Base-by-base conservation (phyloP, 164 flowering plant genomes). In the Amborella trichopoda region DNA sequence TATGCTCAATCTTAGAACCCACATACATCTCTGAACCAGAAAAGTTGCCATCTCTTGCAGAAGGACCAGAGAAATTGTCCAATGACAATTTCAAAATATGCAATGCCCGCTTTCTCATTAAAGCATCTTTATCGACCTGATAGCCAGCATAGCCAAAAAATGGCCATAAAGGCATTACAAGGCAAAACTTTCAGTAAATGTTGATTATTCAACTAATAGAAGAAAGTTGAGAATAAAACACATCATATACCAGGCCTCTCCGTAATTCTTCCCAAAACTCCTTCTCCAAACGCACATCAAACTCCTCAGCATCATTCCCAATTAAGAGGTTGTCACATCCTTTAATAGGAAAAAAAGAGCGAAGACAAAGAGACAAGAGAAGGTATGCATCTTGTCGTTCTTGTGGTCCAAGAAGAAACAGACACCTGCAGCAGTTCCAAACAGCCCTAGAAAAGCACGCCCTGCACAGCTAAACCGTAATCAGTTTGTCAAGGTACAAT, bases 191-290 rank as follows among this genome's bases (percentile, higher is more conserved):
- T 30, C 34, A 30, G 34, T 6, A 30, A 30, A 11, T 6, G 34
- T 8, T 11, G 11, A 8, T 30, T 30, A 6, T 30, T 8, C 34
- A 6, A 30, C 11, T 14, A 6, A 37, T 14, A n/a, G n/a, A n/a
- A n/a, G n/a, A n/a, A n/a, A n/a, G n/a, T n/a, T n/a, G n/a, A n/a
- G n/a, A n/a, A n/a, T n/a, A n/a, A n/a, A n/a, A n/a, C n/a, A n/a
- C n/a, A n/a, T n/a, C n/a, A n/a, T 28, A 26, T 91, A 88, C 99
- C 99, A 91, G 64, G 61, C 96, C 99, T 49, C 56, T 68, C 58
- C 68, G 76, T 21, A 84, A 72, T 70, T 87, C 90, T 46, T 74
- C 75, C 99, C 95, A 91, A 47, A 82, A 80, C 32, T 68, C 72
- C 24, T 58, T 61, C 25, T 78, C 82, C 39, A 53, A 61, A 56